phyloP scores from a whole-genome alignment of 108 stramenopile genomes.

The Pseudonitzschia delicatissima region DNA sequence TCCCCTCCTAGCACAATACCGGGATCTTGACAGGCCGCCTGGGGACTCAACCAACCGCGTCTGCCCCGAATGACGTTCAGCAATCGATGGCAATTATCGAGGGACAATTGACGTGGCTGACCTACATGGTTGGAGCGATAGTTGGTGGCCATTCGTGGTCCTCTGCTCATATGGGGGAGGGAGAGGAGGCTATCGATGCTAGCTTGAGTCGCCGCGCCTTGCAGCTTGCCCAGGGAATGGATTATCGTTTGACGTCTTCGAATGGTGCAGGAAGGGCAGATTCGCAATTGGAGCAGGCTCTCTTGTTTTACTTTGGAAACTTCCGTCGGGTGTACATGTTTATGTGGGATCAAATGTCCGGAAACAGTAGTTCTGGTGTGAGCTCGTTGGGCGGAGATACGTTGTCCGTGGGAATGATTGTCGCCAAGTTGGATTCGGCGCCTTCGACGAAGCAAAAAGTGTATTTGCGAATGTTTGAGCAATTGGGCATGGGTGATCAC shows the following conservation, averaged over 20 bases:
- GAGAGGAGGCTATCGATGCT: conserved; percentile 93
- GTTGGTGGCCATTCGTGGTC: conserved; percentile 93
- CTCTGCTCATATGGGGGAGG: conserved; percentile 82
- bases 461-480: conserved; percentile 93
- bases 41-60: conserved; percentile 58
- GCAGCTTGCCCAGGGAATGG: conserved; percentile 85
- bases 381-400: conserved; percentile 15
- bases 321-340: conserved; percentile 94
- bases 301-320: conserved; percentile 89
- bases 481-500: conserved; percentile 94
- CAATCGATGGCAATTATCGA: conserved; percentile 82
- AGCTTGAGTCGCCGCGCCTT: conserved; percentile 85
- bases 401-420: conserved; percentile 73
- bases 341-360: conserved; percentile 91
- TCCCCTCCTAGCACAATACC: conserved; percentile 81
- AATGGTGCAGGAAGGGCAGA: conserved; percentile 81
- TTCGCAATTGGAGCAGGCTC: conserved; percentile 71
- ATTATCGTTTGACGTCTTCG: conserved; percentile 80
- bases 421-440: conserved; percentile 65
- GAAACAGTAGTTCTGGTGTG: conserved; percentile 10
- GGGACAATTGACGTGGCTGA: conserved; percentile 95
- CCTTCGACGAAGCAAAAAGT: conserved; percentile 92
- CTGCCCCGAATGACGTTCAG: conserved; percentile 67
- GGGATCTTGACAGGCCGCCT: conserved; percentile 62
- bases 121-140: conserved; percentile 90